These are phyloP conservation scores for Citrullus colocynthis DNA, from an alignment of 306 rosid species.

Conservation along the genomic window DNA sequence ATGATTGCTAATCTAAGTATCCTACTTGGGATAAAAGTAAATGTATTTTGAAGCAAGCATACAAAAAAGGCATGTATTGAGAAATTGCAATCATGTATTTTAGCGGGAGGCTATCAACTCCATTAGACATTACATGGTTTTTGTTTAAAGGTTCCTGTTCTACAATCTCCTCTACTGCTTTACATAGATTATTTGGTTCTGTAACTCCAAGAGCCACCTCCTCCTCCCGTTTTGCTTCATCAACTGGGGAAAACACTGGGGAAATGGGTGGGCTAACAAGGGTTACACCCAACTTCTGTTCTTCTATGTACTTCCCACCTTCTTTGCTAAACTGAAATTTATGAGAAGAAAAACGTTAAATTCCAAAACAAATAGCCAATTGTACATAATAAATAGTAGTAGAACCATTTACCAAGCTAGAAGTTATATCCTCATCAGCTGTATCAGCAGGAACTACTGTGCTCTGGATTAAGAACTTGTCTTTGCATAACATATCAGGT, in stretches of 20 bases:
- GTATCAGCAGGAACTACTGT: constrained; percentile 43
- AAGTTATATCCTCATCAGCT: constrained; percentile 37
- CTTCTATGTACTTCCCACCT: constrained; percentile 41
- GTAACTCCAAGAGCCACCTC: constrained; percentile 18
- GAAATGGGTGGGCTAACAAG: constrained; percentile 42
- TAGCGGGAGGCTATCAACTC: constrained; percentile 17
- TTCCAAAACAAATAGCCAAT: not conserved
- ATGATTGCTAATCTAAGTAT: not conserved
- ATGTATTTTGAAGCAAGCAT: not conserved
- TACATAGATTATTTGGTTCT: constrained; percentile 14
- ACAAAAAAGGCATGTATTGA: not conserved
- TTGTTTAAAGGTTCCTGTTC: not conserved
- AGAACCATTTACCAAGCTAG: constrained; percentile 28
- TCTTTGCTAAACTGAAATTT: constrained; percentile 50
- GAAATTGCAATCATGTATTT: constrained; percentile 33
- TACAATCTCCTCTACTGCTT: not conserved
- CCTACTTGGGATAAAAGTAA: not conserved
- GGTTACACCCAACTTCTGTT: constrained; percentile 60
- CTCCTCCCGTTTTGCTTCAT: constrained; percentile 37
- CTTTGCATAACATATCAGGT: constrained; percentile 56
- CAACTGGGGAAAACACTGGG: constrained; percentile 39
- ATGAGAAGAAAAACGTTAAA: not conserved
- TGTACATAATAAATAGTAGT: not conserved
- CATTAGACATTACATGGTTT: not conserved
- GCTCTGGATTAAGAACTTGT: constrained; percentile 82